Evolutionary conservation across 129 eudicot genomes (phyloP).

Genomic region (Chrysanthemum lavandulifolium): DNA sequence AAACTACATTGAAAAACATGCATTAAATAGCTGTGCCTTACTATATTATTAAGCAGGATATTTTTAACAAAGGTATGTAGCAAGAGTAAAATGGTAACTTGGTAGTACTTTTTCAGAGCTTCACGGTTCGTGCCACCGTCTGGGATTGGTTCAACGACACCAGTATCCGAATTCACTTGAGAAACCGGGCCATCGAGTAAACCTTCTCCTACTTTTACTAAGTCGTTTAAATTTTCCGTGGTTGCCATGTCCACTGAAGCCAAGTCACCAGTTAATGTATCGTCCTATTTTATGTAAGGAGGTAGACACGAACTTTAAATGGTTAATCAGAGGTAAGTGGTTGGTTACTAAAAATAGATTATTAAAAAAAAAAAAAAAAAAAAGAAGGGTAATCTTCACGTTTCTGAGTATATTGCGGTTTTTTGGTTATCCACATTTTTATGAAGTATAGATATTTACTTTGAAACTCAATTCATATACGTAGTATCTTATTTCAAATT

Average conservation of each 20-base stretch:
- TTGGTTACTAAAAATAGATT: background rate
- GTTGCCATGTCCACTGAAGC: conserved; percentile 38
- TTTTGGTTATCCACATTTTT: too few relatives aligned
- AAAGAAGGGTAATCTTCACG: too few relatives aligned
- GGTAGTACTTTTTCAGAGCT: conserved; percentile 37
- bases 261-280: conserved; percentile 38
- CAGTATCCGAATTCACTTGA: conserved; percentile 37
- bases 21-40: background rate
- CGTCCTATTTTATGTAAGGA: conserved; percentile 32
- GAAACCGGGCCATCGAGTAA: conserved; percentile 43
- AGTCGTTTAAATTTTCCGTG: conserved; percentile 36
- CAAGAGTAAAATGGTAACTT: too few relatives aligned
- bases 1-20: conserved; percentile 25
- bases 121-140: conserved; percentile 45
- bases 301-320: background rate
- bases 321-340: too few relatives aligned
- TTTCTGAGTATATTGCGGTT: too few relatives aligned
- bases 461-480: too few relatives aligned
- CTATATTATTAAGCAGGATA: background rate
- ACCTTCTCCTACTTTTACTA: conserved; percentile 42
- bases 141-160: conserved; percentile 29
- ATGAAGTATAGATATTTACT: too few relatives aligned
- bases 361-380: too few relatives aligned
- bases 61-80: background rate
- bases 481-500: too few relatives aligned